These are phyloP conservation scores for Plasmodium knowlesi DNA, from an alignment of 169 alveolate genomes.

Conservation along the genomic window DNA sequence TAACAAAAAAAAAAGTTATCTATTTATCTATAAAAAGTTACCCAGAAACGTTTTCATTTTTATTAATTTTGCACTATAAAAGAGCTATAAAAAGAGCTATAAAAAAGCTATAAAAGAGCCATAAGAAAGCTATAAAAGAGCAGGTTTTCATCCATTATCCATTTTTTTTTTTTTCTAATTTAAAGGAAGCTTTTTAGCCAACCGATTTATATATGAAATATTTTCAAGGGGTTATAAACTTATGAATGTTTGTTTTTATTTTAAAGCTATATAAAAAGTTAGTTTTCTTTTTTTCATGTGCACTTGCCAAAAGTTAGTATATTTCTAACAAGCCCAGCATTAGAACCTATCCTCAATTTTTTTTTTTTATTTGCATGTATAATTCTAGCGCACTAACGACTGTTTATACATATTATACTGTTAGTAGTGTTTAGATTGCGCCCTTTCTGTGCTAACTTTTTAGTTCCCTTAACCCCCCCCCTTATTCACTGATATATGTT, in stretches of 20 bases:
- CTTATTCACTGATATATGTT: background rate
- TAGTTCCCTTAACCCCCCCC: background rate
- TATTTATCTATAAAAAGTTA: background rate
- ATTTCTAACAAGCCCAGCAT: background rate
- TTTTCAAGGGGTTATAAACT: background rate
- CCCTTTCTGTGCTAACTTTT: background rate
- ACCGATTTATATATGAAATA: background rate
- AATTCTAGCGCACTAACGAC: background rate
- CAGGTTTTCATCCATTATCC: background rate
- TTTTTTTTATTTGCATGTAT: background rate
- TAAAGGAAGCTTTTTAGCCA: background rate
- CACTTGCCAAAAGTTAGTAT: background rate
- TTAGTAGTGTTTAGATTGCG: background rate
- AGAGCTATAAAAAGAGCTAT: background rate
- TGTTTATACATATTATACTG: background rate
- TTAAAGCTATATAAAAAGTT: background rate
- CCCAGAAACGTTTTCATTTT: background rate
- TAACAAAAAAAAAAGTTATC: background rate
- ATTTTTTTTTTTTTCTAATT: background rate
- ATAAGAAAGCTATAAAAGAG: background rate
- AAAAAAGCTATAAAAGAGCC: background rate
- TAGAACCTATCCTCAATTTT: background rate
- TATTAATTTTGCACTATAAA: background rate
- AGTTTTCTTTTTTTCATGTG: background rate
- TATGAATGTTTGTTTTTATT: background rate